Percentiles rank a stretch among this genome's conserved stretches.
phyloP scores from a whole-genome alignment of 2,329 filamentous ascomycete species.

The Beauveria sp. region DNA sequence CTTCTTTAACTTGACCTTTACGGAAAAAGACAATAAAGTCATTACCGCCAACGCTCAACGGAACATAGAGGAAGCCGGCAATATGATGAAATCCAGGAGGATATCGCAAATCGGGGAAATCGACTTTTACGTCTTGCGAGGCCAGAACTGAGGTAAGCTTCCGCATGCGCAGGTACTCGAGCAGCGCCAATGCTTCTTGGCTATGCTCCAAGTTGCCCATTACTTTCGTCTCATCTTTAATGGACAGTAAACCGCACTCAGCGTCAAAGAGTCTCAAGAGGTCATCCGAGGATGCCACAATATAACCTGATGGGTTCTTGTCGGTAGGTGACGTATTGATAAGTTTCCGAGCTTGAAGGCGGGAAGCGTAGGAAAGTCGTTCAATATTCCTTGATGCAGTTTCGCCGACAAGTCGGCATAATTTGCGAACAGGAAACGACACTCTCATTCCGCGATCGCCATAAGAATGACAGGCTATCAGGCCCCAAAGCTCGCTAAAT shows the following conservation, averaged over 20 bases:
- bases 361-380: constrained; percentile 74
- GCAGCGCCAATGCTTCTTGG: constrained; percentile 74
- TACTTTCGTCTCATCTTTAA: constrained; percentile 82
- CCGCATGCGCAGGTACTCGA: constrained; percentile 77
- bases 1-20: constrained; percentile 65
- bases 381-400: constrained; percentile 84
- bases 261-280: constrained; percentile 77
- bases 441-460: constrained; percentile 76
- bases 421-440: constrained; percentile 83
- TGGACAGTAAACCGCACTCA: constrained; percentile 78
- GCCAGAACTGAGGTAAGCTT: constrained; percentile 67
- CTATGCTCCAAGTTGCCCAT: constrained; percentile 66
- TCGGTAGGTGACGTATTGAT: constrained; percentile 80
- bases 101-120: constrained; percentile 78
- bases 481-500: constrained; percentile 77
- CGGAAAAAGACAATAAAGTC: constrained; percentile 93
- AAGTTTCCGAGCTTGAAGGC: constrained; percentile 76
- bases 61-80: constrained; percentile 74
- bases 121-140: constrained; percentile 65
- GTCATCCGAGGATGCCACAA: constrained; percentile 83
- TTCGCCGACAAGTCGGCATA: constrained; percentile 83
- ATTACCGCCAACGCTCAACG: constrained; percentile 63
- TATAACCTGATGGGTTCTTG: constrained; percentile 79
- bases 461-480: constrained; percentile 82
- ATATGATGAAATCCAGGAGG: constrained; percentile 70